Evolutionary conservation across 2,329 filamentous ascomycete species (phyloP).

Genomic region (Talaromyces islandicus): DNA sequence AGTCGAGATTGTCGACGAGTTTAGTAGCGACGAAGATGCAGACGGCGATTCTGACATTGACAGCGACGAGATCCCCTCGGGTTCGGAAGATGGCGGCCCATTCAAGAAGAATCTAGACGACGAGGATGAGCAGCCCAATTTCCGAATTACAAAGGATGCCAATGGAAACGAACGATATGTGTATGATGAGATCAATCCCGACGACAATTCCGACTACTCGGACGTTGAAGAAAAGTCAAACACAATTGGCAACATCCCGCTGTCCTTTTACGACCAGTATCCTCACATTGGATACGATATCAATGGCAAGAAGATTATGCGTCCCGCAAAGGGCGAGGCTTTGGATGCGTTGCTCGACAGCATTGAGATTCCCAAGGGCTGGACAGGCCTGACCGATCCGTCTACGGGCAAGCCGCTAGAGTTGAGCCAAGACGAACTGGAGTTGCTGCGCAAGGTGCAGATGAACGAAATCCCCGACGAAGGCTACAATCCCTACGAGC

Average conservation of each 20-base stretch:
- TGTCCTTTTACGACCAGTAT: constrained; percentile 95
- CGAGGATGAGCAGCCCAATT: constrained; percentile 45
- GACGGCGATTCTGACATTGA: constrained; percentile 46
- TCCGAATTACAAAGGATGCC: constrained; percentile 67
- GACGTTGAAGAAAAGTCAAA: constrained; percentile 74
- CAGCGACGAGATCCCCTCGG: constrained; percentile 46
- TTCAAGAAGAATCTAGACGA: constrained; percentile 11
- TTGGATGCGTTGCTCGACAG: constrained; percentile 90
- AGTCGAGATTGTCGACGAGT: constrained; percentile 53
- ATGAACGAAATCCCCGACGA: constrained; percentile 82
- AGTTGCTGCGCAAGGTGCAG: constrained; percentile 81
- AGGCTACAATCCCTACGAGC: constrained; percentile 88
- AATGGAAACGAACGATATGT: constrained; percentile 87
- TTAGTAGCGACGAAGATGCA: constrained; percentile 44
- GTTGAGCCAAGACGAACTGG: constrained; percentile 78
- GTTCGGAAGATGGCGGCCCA: constrained; percentile 29
- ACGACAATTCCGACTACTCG: constrained; percentile 93
- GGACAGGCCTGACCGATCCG: constrained; percentile 92
- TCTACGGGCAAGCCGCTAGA: constrained; percentile 88
- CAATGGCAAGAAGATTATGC: constrained; percentile 96
- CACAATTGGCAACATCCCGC: constrained; percentile 90
- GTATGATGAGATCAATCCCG: constrained; percentile 87
- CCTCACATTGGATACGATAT: constrained; percentile 99
- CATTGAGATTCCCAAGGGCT: constrained; percentile 94
- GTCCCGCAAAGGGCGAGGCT: constrained; percentile 87